phyloP scores from a whole-genome alignment of 2,329 filamentous ascomycete species.

The Monosporascus cannonballus region DNA sequence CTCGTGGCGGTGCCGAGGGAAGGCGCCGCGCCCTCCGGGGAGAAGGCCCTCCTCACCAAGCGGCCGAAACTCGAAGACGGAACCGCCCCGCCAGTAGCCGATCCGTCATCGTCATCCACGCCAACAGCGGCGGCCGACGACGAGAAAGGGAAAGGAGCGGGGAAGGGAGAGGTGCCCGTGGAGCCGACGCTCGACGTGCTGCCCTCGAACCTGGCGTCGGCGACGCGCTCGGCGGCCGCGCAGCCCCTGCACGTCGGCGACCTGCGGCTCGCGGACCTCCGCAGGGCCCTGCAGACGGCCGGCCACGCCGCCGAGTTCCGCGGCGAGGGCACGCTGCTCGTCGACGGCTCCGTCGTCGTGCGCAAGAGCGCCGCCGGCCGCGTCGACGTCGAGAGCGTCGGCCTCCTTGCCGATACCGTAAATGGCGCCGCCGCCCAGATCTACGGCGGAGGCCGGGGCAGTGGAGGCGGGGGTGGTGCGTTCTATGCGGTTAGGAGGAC shows the following conservation, averaged over 20 bases:
- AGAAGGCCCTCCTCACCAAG: constrained; percentile 38
- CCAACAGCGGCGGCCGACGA: constrained; percentile 9
- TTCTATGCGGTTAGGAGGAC: constrained; percentile 85
- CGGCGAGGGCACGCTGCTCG: constrained; percentile 84
- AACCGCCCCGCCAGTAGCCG: constrained; percentile 21
- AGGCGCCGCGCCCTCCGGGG: constrained; percentile 42
- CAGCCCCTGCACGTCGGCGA: constrained; percentile 94
- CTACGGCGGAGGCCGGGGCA: neutral
- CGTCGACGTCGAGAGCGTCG: constrained; percentile 81
- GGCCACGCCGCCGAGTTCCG: constrained; percentile 89
- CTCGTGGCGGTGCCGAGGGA: constrained; percentile 35
- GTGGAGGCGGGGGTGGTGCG: constrained; percentile 45
- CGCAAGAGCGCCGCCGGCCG: constrained; percentile 80
- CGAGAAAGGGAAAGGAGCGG: constrained; percentile 3
- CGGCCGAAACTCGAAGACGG: constrained; percentile 36
- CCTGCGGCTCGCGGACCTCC: constrained; percentile 78
- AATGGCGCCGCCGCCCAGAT: constrained; percentile 26
- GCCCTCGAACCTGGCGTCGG: constrained; percentile 57
- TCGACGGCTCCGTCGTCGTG: constrained; percentile 84
- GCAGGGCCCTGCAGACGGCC: constrained; percentile 72
- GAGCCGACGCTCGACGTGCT: constrained; percentile 50
- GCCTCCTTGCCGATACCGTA: constrained; percentile 39
- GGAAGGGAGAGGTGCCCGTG: constrained; percentile 10
- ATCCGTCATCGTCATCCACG: constrained; percentile 3
- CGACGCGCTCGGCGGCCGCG: constrained; percentile 67